Percentiles rank a stretch among this genome's conserved stretches.
Evolutionary conservation across 805 yeast genomes (phyloP).

Genomic region (Ogataea trehalophila): DNA sequence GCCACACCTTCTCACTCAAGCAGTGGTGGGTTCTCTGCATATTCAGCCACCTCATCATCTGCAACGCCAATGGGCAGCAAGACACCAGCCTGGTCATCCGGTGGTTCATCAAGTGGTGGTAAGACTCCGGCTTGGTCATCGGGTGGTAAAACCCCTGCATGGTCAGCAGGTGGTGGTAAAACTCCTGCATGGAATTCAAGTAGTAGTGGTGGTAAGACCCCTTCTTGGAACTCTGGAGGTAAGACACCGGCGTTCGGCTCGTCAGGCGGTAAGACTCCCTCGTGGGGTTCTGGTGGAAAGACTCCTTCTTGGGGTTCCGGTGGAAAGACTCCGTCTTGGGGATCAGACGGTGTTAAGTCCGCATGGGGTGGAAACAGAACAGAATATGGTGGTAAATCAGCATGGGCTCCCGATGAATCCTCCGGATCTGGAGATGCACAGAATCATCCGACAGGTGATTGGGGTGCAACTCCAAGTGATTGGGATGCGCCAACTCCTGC

Average conservation of each 20-base stretch:
- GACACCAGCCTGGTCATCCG: conserved; percentile 41
- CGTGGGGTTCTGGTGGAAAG: conserved; percentile 40
- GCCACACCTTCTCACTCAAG: too few species aligned
- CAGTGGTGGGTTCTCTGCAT: too few species aligned
- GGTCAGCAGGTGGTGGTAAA: conserved; percentile 32
- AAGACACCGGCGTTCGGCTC: conserved; percentile 50
- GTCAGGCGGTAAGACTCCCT: conserved; percentile 27
- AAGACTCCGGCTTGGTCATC: conserved; percentile 3
- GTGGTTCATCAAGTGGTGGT: conserved; percentile 4
- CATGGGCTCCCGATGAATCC: conserved; percentile 34
- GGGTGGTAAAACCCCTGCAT: conserved; percentile 38
- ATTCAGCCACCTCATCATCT: neutral
- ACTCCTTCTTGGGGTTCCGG: conserved; percentile 48
- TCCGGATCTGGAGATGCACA: neutral
- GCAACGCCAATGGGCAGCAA: conserved; percentile 15
- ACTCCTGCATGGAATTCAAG: conserved; percentile 43
- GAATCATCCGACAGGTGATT: conserved; percentile 21
- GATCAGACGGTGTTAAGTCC: conserved; percentile 45
- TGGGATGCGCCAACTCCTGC: conserved; percentile 46
- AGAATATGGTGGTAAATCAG: conserved; percentile 46
- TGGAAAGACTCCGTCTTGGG: conserved; percentile 32
- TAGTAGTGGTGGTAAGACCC: conserved; percentile 20
- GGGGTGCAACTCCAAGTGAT: conserved; percentile 41
- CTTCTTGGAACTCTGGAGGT: conserved; percentile 36
- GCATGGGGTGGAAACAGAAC: conserved; percentile 45